These are phyloP conservation scores for Phyllosticta ampelicida DNA, from an alignment of 2,329 filamentous ascomycete genomes.

Conservation along the genomic window DNA sequence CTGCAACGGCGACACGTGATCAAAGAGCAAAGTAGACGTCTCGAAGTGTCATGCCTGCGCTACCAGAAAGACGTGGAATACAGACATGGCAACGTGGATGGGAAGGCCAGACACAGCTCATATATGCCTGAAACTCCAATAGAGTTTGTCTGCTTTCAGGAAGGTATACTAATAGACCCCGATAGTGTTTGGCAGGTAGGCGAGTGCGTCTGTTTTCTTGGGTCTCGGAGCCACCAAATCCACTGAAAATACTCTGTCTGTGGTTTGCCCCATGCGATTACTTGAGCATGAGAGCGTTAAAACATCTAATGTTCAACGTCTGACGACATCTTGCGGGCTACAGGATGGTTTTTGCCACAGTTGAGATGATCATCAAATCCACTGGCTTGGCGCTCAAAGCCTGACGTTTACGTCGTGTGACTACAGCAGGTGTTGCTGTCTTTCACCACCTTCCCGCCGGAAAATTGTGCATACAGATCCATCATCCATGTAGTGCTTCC, in stretches of 20 bases:
- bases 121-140: not conserved
- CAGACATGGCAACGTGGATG: not conserved
- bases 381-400: not conserved
- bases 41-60: not conserved
- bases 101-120: not conserved
- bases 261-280: not conserved
- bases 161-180: too few species aligned
- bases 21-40: not conserved
- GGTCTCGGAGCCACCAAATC: not conserved
- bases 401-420: not conserved
- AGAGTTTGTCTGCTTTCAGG: too few species aligned
- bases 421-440: not conserved
- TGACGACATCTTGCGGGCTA: not conserved
- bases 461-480: not conserved
- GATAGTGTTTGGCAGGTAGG: not conserved
- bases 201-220: not conserved
- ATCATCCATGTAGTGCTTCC: not conserved
- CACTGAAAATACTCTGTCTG: not conserved
- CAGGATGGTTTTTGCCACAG: not conserved
- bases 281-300: not conserved
- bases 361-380: not conserved
- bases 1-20: not conserved
- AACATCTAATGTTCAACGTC: not conserved
- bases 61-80: not conserved
- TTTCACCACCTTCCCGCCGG: not conserved